These are phyloP conservation scores for Tulasnella sp. DNA, from an alignment of 768 basidiomycete genomes.

Conservation along the genomic window DNA sequence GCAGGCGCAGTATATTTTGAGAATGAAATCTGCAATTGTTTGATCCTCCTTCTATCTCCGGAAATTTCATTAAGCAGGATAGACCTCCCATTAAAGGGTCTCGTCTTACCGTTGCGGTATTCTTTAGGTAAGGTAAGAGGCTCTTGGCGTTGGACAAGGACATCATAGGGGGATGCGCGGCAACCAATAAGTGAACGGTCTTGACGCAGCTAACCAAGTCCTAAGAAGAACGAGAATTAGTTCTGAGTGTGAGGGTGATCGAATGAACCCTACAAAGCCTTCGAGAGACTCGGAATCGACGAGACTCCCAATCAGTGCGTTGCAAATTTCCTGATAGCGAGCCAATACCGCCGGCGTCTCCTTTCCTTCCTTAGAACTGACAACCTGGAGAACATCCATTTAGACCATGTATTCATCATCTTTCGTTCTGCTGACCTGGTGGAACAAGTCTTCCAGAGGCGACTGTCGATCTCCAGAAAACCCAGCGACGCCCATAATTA, in stretches of 20 bases:
- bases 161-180: constrained; percentile 80
- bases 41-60: constrained; percentile 69
- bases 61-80: neutral
- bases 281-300: constrained; percentile 80
- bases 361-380: constrained; percentile 61
- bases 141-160: constrained; percentile 78
- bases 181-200: constrained; percentile 76
- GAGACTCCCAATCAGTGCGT: constrained; percentile 78
- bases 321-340: constrained; percentile 78
- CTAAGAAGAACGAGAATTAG: constrained; percentile 40
- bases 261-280: constrained; percentile 54
- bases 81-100: neutral
- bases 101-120: constrained; percentile 60
- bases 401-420: neutral
- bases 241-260: constrained; percentile 9
- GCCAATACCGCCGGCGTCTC: constrained; percentile 53
- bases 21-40: constrained; percentile 74
- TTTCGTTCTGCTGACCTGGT: constrained; percentile 44
- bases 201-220: constrained; percentile 78
- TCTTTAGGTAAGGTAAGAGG: constrained; percentile 86
- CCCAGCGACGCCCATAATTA: constrained; percentile 82
- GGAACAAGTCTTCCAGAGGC: constrained; percentile 77
- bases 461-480: constrained; percentile 80
- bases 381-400: constrained; percentile 43
- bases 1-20: constrained; percentile 80